Percentiles rank a stretch among this genome's conserved stretches.
phyloP scores from a whole-genome alignment of 768 basidiomycete species.

The Ramaria sp. region DNA sequence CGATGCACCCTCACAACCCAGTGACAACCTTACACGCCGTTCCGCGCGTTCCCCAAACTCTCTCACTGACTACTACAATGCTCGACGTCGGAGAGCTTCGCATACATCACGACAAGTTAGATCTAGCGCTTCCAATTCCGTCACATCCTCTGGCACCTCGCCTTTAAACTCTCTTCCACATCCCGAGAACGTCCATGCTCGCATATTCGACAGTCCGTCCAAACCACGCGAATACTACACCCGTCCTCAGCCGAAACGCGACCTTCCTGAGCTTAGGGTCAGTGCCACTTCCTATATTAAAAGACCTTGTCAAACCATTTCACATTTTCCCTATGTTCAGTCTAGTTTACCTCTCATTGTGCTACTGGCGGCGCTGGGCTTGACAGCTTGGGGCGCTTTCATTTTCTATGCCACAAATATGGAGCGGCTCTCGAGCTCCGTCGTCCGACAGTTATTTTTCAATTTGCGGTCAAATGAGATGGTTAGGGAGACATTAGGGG shows the following conservation, averaged over 20 bases:
- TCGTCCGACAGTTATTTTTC: constrained; percentile 54
- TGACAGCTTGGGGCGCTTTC: constrained; percentile 58
- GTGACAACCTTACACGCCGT: constrained; percentile 6
- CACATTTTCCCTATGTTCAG: constrained; percentile 14
- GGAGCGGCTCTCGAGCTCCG: constrained; percentile 67
- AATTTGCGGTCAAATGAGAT: constrained; percentile 42
- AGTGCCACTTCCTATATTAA: background rate
- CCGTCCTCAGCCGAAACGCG: constrained; percentile 24
- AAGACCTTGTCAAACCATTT: background rate
- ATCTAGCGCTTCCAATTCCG: background rate
- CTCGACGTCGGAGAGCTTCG: background rate
- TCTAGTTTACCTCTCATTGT: constrained; percentile 49
- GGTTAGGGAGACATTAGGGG: constrained; percentile 46
- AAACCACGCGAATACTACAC: constrained; percentile 34
- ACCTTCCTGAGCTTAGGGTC: constrained; percentile 34
- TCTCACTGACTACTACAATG: constrained; percentile 1
- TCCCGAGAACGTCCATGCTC: constrained; percentile 11
- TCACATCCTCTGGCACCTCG: background rate
- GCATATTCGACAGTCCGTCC: constrained; percentile 34
- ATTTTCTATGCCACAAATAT: constrained; percentile 63
- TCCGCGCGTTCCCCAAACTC: constrained; percentile 7
- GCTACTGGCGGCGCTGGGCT: constrained; percentile 37
- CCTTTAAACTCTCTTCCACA: constrained; percentile 2
- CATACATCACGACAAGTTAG: background rate
- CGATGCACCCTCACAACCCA: constrained; percentile 8